Conservation (phyloP, 2,329 filamentous ascomycete species). For the Xylariaceae sp. region DNA sequence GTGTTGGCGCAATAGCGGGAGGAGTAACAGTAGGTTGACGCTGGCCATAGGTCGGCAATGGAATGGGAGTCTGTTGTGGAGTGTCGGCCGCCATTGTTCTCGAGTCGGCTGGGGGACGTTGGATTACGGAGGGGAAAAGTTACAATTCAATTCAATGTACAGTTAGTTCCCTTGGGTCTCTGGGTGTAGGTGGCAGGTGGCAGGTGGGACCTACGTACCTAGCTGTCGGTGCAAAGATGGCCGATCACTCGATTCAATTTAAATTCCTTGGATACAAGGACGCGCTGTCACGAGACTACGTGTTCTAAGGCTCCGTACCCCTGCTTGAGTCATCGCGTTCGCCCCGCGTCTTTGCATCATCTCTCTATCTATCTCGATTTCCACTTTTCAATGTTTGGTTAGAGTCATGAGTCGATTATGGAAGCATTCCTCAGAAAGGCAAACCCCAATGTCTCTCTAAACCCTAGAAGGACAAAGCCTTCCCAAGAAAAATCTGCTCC, state of each 20-base stretch:
- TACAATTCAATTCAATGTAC: neutral
- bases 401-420: conserved; percentile 26
- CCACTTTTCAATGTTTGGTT: too few species aligned
- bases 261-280: neutral
- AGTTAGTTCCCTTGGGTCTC: neutral
- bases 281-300: conserved; percentile 25
- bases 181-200: neutral
- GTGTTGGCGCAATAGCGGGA: conserved; percentile 5
- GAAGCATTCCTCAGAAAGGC: conserved; percentile 28
- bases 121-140: neutral
- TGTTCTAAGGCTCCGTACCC: conserved; percentile 15
- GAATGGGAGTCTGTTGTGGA: conserved; percentile 25
- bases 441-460: conserved; percentile 5
- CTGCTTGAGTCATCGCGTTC: conserved; percentile 11
- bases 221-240: too few species aligned
- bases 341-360: conserved; percentile 7
- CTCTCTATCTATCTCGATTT: too few species aligned
- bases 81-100: conserved; percentile 26
- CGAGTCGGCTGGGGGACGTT: too few species aligned
- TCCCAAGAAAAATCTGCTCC: conserved; percentile 7
- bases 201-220: neutral
- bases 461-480: conserved; percentile 8
- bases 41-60: conserved; percentile 26
- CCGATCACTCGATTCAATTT: too few species aligned
- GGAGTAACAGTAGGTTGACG: conserved; percentile 11